Evolutionary conservation across 2,329 filamentous ascomycete genomes (phyloP).

Genomic region (Penicillium verrucosum): DNA sequence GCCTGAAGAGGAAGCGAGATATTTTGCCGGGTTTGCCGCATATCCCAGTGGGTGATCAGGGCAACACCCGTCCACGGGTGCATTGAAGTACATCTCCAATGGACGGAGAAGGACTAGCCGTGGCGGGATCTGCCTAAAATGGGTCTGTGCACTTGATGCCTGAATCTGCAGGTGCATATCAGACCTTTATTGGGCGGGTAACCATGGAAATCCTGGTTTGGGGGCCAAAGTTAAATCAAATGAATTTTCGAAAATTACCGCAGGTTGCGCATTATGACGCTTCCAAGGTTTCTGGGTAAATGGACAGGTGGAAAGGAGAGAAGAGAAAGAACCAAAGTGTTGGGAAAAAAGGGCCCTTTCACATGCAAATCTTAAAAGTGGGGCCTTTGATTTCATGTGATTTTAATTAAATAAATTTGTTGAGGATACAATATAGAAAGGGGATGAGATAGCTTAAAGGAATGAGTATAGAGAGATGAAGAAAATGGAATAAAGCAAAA

Average conservation of each 20-base stretch:
- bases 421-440: not conserved
- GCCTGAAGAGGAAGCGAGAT: not conserved
- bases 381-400: conserved; percentile 2
- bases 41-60: not conserved
- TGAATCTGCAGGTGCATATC: not conserved
- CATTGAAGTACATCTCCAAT: not conserved
- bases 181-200: not conserved
- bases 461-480: not conserved
- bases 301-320: no score
- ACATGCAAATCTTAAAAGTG: conserved; percentile 5
- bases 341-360: conserved; percentile 7
- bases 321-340: not conserved
- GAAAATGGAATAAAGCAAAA: no score
- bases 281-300: not conserved
- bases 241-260: not conserved
- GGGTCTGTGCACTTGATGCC: not conserved
- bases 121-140: not conserved
- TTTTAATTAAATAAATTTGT: not conserved
- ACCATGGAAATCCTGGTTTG: not conserved
- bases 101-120: not conserved
- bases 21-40: not conserved
- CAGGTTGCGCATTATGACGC: not conserved
- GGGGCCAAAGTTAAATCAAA: not conserved
- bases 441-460: not conserved
- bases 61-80: not conserved